Percentiles rank a stretch among this genome's conserved stretches.
phyloP scores from a whole-genome alignment of 1,284 basidiomycete species.

The Anthracocystis setariae region DNA sequence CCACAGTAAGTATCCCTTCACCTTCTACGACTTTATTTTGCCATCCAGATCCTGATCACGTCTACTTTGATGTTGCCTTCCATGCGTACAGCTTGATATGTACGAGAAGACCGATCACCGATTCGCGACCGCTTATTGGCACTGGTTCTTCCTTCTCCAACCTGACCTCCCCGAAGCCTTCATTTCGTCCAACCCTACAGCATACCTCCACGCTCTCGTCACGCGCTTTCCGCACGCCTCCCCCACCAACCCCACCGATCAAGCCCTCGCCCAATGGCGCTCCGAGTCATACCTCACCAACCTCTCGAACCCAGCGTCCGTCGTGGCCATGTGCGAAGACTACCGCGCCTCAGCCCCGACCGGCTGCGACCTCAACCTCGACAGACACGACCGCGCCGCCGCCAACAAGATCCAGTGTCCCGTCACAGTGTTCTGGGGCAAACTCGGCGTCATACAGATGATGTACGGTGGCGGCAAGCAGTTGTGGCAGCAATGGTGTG shows the following conservation, averaged over 20 bases:
- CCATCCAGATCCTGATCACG: not conserved
- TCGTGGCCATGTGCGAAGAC: conserved; percentile 67
- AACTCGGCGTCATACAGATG: conserved; percentile 65
- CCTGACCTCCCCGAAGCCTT: conserved; percentile 66
- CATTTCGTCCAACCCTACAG: conserved; percentile 66
- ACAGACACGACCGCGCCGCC: conserved; percentile 54
- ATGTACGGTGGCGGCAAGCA: conserved; percentile 54
- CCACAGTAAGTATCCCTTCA: conserved; percentile 29
- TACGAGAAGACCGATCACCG: conserved; percentile 64
- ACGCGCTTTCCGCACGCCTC: conserved; percentile 27
- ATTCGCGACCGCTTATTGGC: conserved; percentile 63
- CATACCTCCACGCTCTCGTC: conserved; percentile 60
- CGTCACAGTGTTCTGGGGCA: conserved; percentile 66
- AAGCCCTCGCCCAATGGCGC: conserved; percentile 7
- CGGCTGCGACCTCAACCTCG: conserved; percentile 67
- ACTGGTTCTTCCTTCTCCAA: conserved; percentile 70
- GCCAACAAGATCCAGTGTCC: conserved; percentile 61
- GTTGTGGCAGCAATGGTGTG: conserved; percentile 63
- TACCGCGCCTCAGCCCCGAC: conserved; percentile 68
- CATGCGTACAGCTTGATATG: conserved; percentile 60
- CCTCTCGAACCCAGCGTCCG: conserved; percentile 7
- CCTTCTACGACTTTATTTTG: not conserved
- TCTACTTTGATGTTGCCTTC: not conserved
- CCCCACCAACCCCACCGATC: not conserved
- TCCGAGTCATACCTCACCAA: conserved; percentile 14